Conservation (phyloP, 805 yeast species). For the Yarrowia deformans region DNA sequence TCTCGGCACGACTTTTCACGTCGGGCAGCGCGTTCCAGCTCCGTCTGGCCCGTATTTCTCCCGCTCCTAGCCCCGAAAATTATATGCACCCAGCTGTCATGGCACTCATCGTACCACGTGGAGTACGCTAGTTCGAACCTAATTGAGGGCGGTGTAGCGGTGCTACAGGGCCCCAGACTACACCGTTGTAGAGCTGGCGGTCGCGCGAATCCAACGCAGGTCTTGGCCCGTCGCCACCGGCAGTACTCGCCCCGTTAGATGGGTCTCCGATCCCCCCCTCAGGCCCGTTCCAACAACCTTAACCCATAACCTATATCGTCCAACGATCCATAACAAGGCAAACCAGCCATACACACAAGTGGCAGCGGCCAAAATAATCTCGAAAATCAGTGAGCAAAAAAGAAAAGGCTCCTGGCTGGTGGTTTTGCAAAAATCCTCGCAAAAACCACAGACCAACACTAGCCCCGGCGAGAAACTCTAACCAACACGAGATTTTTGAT, state of each 20-base stretch:
- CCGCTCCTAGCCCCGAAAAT: background rate
- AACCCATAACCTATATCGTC: background rate
- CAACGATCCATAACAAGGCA: too few species aligned
- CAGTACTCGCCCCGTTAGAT: background rate
- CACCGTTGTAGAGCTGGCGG: background rate
- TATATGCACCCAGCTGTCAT: slow-evolving; percentile 19
- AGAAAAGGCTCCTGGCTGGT: background rate
- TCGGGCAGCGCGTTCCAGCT: background rate
- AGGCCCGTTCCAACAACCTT: background rate
- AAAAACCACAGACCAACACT: background rate
- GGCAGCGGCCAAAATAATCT: background rate
- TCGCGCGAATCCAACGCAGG: background rate
- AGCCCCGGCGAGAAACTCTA: background rate
- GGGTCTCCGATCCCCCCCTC: background rate
- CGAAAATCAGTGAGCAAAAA: background rate
- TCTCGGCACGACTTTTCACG: background rate
- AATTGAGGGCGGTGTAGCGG: background rate
- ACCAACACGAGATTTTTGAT: slow-evolving; percentile 1
- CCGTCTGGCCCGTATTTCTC: background rate
- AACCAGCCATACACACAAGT: too few species aligned
- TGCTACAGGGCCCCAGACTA: background rate
- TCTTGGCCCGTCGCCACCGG: background rate
- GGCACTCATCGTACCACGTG: slow-evolving; percentile 8
- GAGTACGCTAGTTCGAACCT: slow-evolving; percentile 20
- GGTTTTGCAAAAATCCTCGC: background rate